Base-by-base conservation (phyloP, 2,329 filamentous ascomycete genomes). In the Calonectria naviculata region DNA sequence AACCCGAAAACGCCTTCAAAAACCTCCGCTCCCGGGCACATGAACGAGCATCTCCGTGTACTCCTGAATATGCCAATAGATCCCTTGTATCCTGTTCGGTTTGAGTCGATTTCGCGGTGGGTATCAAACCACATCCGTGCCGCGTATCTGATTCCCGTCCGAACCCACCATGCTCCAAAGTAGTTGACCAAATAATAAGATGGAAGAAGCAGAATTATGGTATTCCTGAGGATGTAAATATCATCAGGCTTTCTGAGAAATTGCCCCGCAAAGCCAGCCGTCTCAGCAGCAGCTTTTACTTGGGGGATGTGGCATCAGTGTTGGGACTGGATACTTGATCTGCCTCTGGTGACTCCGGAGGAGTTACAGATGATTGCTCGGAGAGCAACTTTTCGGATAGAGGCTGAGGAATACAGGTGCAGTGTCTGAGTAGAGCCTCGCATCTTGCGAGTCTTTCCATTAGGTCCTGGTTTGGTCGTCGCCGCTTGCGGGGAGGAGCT, bases 401-500 rank as follows among this genome's bases (percentile, higher is more conserved):
- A 1, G 73, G 67, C 19, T 77, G 68, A 26, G 69, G 71, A 17
- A 73, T 67, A 12, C 77, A 78, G 4, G 71, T 78, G n/a, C 77
- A 78, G 41, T 79, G 77, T 63, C 70, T 73, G 1, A 79, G 72
- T n/a, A 78, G 31, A 34, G 73, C 75, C 54, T 79, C 78, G 42
- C 76, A 79, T 44, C 76, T 71, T 21, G 71, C 73, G 38, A 79
- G 65, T 12, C 78, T 74, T 52, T 78, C 78, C 21, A 81, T 67
- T 0, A 81, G 69, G 31, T 81, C 79, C 54, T 81, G 75, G 17
- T 77, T 80, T 19, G 76, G 78, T 19, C 78, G 75, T 36, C 77
- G 76, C 24, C 79, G 78, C 70, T 79, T 80, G 28, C 78, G 78
- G 21, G 78, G 77, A 21, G 78, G 75, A 46, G 79, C 79, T 29